phyloP scores from a whole-genome alignment of 257 asterid genomes.

The Gentiana macrophylla region DNA sequence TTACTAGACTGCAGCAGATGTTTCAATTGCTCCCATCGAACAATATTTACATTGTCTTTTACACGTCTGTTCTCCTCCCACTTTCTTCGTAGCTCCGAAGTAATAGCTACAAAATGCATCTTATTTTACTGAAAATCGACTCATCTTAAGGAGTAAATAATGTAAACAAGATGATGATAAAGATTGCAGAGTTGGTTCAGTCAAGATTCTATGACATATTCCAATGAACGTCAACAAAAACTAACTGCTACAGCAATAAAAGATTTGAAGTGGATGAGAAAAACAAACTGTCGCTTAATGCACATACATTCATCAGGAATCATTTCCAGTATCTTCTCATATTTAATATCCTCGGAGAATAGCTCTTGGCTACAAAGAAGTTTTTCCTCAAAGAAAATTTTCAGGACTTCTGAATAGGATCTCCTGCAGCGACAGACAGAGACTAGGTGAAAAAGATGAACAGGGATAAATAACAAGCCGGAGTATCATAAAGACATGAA shows the following conservation, averaged over 20 bases:
- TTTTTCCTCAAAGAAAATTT: slow-evolving; percentile 54
- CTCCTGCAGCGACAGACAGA: slow-evolving; percentile 40
- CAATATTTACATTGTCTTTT: slow-evolving; percentile 57
- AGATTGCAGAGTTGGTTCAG: no score
- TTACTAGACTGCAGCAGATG: slow-evolving; percentile 54
- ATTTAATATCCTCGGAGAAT: slow-evolving; percentile 56
- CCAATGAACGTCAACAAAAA: no score
- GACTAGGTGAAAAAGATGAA: slow-evolving; percentile 1
- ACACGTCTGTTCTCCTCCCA: slow-evolving; percentile 66
- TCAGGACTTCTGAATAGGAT: slow-evolving; percentile 60
- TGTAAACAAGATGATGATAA: no score
- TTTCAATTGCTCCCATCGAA: slow-evolving; percentile 70
- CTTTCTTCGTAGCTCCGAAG: slow-evolving; percentile 67
- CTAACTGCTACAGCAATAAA: no score
- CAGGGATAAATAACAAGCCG: slow-evolving; percentile 6
- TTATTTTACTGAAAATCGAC: not conserved
- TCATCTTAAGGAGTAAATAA: no score
- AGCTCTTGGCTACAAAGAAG: slow-evolving; percentile 49
- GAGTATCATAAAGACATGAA: slow-evolving; percentile 9
- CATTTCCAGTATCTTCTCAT: slow-evolving; percentile 74
- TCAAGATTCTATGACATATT: no score
- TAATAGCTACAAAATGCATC: slow-evolving; percentile 44
- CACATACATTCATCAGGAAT: slow-evolving; percentile 82
- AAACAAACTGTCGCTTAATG: slow-evolving; percentile 2
- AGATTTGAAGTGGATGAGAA: no score